A percentile compares a stretch with the other conserved stretches of the same genome.
Conservation (phyloP, 345 rosid species). For the Salix udensis region DNA sequence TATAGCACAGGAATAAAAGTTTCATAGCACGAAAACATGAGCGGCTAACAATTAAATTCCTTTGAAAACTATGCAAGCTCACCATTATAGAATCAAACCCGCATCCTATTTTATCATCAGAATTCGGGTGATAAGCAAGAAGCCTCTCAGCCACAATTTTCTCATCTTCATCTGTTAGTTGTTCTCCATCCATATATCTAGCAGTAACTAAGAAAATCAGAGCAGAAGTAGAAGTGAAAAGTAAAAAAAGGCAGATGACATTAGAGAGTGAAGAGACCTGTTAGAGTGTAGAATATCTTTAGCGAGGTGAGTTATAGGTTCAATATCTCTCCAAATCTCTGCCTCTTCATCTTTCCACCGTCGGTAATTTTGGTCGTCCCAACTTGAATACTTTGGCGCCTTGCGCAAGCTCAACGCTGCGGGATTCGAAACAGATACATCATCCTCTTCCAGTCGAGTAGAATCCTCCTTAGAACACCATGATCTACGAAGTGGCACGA, state of each 20-base stretch:
- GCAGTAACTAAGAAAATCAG: constrained; percentile 13
- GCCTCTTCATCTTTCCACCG: constrained; percentile 75
- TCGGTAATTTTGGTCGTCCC: constrained; percentile 67
- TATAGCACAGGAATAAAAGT: not conserved
- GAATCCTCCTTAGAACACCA: constrained; percentile 37
- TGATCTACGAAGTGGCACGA: constrained; percentile 31
- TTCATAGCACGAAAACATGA: not conserved
- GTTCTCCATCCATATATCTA: constrained; percentile 75
- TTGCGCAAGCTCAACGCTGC: constrained; percentile 25
- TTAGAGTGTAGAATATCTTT: constrained; percentile 77
- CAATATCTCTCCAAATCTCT: constrained; percentile 62
- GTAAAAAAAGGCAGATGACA: not conserved
- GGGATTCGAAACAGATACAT: constrained; percentile 26
- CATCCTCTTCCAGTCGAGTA: constrained; percentile 31
- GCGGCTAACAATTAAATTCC: not conserved
- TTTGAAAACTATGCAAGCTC: constrained; percentile 3
- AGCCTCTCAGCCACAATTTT: constrained; percentile 55
- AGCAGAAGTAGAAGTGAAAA: not conserved
- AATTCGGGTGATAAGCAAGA: constrained; percentile 67
- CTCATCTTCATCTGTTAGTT: constrained; percentile 60
- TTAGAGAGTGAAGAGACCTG: constrained; percentile 33
- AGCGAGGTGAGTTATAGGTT: constrained; percentile 46
- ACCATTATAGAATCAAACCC: constrained; percentile 80
- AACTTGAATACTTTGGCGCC: constrained; percentile 35
- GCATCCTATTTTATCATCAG: constrained; percentile 78